Evolutionary conservation across 805 yeast genomes (phyloP).

Genomic region (Wickerhamiella australiensis): DNA sequence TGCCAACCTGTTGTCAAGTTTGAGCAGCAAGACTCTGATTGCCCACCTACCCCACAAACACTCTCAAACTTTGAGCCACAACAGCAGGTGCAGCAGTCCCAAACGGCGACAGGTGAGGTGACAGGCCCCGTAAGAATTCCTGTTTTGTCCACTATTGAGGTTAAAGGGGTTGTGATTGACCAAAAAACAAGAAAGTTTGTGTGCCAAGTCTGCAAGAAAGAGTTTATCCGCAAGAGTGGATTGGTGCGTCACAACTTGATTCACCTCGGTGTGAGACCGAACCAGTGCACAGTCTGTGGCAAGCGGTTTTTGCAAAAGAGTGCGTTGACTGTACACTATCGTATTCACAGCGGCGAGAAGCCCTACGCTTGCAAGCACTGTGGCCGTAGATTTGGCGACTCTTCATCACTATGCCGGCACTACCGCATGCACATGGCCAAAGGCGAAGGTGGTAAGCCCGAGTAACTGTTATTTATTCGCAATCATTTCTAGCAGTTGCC

Average conservation of each 20-base stretch:
- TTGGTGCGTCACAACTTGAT: conserved; percentile 67
- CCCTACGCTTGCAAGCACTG: conserved; percentile 46
- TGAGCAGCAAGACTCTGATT: neutral
- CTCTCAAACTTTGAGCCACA: neutral
- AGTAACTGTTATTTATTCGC: neutral
- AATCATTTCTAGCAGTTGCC: conserved; percentile 1
- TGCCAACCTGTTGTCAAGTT: neutral
- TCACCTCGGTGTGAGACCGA: conserved; percentile 37
- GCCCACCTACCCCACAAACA: conserved; percentile 1
- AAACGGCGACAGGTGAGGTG: neutral
- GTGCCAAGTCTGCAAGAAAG: conserved; percentile 43
- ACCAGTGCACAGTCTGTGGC: conserved; percentile 43
- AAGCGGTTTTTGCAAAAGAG: conserved; percentile 75
- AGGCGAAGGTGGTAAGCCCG: conserved; percentile 9
- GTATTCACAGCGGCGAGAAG: conserved; percentile 74
- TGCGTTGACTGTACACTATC: conserved; percentile 64
- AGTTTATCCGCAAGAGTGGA: conserved; percentile 66
- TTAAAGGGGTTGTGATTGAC: conserved; percentile 10
- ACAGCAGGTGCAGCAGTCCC: too few relatives aligned
- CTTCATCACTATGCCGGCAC: conserved; percentile 56
- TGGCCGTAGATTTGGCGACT: conserved; percentile 28
- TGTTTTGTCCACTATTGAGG: conserved; percentile 9
- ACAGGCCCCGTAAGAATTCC: conserved; percentile 9
- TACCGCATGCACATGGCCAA: conserved; percentile 77
- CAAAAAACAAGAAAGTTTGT: conserved; percentile 22